phyloP scores from a whole-genome alignment of 1,284 basidiomycete genomes.

The Serendipita sp. region DNA sequence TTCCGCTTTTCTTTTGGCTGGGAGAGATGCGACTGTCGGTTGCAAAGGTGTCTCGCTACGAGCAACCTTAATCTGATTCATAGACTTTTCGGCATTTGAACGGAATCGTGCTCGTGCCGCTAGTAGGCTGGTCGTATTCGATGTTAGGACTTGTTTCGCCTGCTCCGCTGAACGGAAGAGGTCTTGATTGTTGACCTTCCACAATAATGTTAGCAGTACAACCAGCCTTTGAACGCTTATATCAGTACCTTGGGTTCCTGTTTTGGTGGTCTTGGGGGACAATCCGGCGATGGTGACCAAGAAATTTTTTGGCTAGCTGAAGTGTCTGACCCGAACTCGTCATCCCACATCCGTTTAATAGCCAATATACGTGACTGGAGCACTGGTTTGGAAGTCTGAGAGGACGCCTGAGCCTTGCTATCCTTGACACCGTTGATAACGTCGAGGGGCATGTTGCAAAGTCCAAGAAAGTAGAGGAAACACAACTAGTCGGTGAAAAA shows the following conservation, averaged over 20 bases:
- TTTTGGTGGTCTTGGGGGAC: not conserved
- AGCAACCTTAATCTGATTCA: not conserved
- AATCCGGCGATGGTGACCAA: not conserved
- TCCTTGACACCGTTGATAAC: not conserved
- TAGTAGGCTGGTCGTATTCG: not conserved
- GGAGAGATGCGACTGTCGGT: not conserved
- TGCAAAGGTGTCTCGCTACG: not conserved
- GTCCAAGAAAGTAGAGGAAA: not conserved
- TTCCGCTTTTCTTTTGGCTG: not conserved
- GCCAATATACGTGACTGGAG: not conserved
- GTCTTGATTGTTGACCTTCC: not conserved
- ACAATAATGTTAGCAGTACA: not conserved
- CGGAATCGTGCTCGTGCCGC: not conserved
- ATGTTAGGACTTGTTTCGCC: not conserved
- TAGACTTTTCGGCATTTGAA: not conserved
- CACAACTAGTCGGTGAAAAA: not conserved
- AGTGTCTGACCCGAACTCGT: not conserved
- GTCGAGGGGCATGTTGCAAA: not conserved
- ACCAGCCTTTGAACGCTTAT: not conserved
- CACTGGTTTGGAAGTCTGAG: not conserved
- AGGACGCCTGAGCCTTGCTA: not conserved
- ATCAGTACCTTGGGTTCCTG: not conserved
- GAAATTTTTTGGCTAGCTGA: not conserved
- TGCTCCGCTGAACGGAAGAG: not conserved
- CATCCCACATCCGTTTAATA: not conserved